Percentiles rank a stretch among this genome's conserved stretches.
Conservation (phyloP, 1,139 yeast species). For the Diutina siamensis region DNA sequence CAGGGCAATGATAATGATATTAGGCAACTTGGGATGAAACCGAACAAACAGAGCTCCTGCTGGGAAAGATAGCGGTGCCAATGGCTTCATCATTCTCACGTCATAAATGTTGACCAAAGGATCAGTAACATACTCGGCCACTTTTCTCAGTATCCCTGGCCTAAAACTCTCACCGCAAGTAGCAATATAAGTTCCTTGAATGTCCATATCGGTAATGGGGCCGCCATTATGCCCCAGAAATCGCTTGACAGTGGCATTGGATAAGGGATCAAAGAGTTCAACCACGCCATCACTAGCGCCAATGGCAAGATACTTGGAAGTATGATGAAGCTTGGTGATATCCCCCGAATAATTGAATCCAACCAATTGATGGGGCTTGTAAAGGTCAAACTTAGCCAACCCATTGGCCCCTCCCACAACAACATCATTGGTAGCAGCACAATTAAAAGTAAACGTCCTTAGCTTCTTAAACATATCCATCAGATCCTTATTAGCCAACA, state of each 20-base stretch:
- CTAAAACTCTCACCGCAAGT: conserved; percentile 75
- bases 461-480: conserved; percentile 16
- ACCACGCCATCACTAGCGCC: conserved; percentile 62
- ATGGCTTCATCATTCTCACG: conserved; percentile 56
- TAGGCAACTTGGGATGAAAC: conserved; percentile 80
- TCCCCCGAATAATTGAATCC: conserved; percentile 20
- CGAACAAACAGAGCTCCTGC: conserved; percentile 82
- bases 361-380: conserved; percentile 26
- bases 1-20: conserved; percentile 66
- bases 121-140: conserved; percentile 36
- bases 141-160: conserved; percentile 12
- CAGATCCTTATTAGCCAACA: conserved; percentile 10
- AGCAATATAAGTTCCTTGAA: conserved; percentile 63
- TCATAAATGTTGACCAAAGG: conserved; percentile 82
- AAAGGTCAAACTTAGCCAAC: conserved; percentile 49
- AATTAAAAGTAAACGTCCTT: conserved; percentile 27
- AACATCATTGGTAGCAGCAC: conserved; percentile 23
- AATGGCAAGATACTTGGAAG: conserved; percentile 38
- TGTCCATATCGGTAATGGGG: conserved; percentile 64
- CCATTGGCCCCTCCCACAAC: conserved; percentile 26
- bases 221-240: conserved; percentile 63
- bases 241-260: conserved; percentile 40
- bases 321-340: conserved; percentile 20
- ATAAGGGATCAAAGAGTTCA: conserved; percentile 66
- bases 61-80: conserved; percentile 79